These are phyloP conservation scores for Nematocida homosporus DNA, from an alignment of 371 early-diverging fungal genomes.

Conservation along the genomic window DNA sequence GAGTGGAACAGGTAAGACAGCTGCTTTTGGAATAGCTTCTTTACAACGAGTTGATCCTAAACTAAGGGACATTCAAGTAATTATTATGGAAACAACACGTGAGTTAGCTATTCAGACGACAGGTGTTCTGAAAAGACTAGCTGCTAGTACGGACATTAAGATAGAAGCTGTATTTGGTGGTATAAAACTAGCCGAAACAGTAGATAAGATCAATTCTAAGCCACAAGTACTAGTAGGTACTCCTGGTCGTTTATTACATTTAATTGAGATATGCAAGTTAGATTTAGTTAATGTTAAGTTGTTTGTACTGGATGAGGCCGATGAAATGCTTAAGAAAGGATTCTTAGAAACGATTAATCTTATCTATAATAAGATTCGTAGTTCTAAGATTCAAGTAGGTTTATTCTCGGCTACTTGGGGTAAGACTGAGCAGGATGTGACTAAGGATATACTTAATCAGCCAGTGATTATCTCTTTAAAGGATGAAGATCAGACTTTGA, in stretches of 20 bases:
- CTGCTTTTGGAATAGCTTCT: conserved; percentile 92
- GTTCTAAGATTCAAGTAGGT: conserved; percentile 86
- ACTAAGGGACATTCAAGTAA: conserved; percentile 80
- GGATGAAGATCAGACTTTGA: conserved; percentile 98
- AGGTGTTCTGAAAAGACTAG: conserved; percentile 80
- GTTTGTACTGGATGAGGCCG: conserved; percentile 97
- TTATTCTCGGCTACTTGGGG: conserved; percentile 93
- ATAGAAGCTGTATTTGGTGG: conserved; percentile 94
- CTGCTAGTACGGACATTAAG: conserved; percentile 84
- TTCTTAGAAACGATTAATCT: conserved; percentile 97
- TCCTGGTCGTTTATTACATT: conserved; percentile 95
- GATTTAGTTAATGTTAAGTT: conserved; percentile 82
- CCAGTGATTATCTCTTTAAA: conserved; percentile 95
- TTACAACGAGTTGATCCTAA: conserved; percentile 83
- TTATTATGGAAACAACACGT: conserved; percentile 93
- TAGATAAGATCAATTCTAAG: conserved; percentile 75
- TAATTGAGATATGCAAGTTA: conserved; percentile 83
- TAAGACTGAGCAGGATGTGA: conserved; percentile 87
- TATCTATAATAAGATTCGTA: conserved; percentile 80
- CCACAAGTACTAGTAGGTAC: conserved; percentile 94
- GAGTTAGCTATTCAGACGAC: conserved; percentile 95
- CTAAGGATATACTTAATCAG: conserved; percentile 85
- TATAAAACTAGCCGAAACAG: conserved; percentile 81
- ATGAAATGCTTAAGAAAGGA: conserved; percentile 89
- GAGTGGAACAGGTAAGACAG: conserved; percentile 97